Evolutionary conservation across 2,329 filamentous ascomycete species (phyloP).

Genomic region (Colletotrichum eleusines): DNA sequence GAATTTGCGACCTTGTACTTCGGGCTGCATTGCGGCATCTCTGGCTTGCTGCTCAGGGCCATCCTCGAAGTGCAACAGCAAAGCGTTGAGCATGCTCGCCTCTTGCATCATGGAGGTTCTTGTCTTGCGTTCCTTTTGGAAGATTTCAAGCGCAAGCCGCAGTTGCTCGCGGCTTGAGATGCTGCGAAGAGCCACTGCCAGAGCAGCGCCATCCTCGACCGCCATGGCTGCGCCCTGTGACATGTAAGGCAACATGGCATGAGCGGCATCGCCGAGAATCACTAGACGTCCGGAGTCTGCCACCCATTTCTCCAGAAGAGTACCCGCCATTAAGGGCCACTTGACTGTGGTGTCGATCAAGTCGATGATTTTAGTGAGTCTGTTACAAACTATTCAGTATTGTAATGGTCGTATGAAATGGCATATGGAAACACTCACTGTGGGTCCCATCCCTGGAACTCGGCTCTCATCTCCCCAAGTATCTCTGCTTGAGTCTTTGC

Average conservation of each 20-base stretch:
- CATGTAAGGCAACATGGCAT: slow-evolving; percentile 74
- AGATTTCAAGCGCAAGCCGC: slow-evolving; percentile 59
- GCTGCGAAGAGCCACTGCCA: slow-evolving; percentile 65
- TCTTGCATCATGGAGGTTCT: slow-evolving; percentile 71
- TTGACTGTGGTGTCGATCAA: slow-evolving; percentile 51
- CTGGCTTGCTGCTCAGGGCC: slow-evolving; percentile 56
- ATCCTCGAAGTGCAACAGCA: slow-evolving; percentile 61
- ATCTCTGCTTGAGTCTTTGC: slow-evolving; percentile 42
- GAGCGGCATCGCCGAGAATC: slow-evolving; percentile 72
- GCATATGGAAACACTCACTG: slow-evolving; percentile 42
- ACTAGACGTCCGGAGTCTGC: slow-evolving; percentile 67
- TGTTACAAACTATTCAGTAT: slow-evolving; percentile 25
- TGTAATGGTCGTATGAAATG: neutral
- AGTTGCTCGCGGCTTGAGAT: slow-evolving; percentile 51
- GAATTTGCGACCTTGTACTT: slow-evolving; percentile 54
- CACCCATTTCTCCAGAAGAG: slow-evolving; percentile 59
- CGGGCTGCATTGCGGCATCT: slow-evolving; percentile 55
- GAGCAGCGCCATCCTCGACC: slow-evolving; percentile 69
- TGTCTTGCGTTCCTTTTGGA: slow-evolving; percentile 66
- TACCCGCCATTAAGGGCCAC: slow-evolving; percentile 49
- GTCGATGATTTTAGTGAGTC: slow-evolving; percentile 52
- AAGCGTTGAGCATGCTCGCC: slow-evolving; percentile 64
- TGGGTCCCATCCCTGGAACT: slow-evolving; percentile 51
- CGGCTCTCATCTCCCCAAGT: slow-evolving; percentile 50
- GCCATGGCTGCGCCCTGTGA: slow-evolving; percentile 69